Evolutionary conservation across 2,329 filamentous ascomycete genomes (phyloP).

Genomic region (Colletotrichum ledebouriae): DNA sequence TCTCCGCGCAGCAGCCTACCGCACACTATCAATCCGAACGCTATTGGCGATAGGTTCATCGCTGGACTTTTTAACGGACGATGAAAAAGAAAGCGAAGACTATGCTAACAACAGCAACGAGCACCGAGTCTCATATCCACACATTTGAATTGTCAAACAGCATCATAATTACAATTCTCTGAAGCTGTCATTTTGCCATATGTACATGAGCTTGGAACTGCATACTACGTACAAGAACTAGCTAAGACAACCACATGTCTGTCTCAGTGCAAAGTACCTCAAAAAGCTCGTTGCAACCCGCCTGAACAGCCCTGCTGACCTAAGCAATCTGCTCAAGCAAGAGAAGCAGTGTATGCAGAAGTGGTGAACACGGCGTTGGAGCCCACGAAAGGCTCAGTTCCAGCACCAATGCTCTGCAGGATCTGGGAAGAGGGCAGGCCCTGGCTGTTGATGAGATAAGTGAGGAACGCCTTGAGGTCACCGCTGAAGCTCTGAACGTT

Average conservation of each 20-base stretch:
- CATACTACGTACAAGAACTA: not conserved
- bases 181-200: not conserved
- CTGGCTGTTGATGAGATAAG: conserved; percentile 65
- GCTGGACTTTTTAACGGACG: too few species aligned
- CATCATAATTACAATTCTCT: too few species aligned
- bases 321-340: conserved; percentile 9
- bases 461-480: conserved; percentile 70
- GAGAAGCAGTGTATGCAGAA: conserved; percentile 31
- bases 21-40: conserved; percentile 38
- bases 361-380: conserved; percentile 50
- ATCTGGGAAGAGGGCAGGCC: conserved; percentile 56
- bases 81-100: too few species aligned
- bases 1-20: conserved; percentile 45
- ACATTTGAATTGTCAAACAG: too few species aligned
- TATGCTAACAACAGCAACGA: too few species aligned
- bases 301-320: not conserved
- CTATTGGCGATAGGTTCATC: conserved; percentile 30
- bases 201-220: conserved; percentile 8
- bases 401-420: conserved; percentile 60
- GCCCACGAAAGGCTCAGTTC: conserved; percentile 70
- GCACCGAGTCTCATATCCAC: too few species aligned
- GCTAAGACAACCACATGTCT: conserved; percentile 18
- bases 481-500: conserved; percentile 66
- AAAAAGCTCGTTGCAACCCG: not conserved
- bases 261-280: conserved; percentile 22